Evolutionary conservation across 345 rosid genomes (phyloP), one percentile per base, ranked within the genome.

Genomic region (Psidium friedrichsthalianum): DNA sequence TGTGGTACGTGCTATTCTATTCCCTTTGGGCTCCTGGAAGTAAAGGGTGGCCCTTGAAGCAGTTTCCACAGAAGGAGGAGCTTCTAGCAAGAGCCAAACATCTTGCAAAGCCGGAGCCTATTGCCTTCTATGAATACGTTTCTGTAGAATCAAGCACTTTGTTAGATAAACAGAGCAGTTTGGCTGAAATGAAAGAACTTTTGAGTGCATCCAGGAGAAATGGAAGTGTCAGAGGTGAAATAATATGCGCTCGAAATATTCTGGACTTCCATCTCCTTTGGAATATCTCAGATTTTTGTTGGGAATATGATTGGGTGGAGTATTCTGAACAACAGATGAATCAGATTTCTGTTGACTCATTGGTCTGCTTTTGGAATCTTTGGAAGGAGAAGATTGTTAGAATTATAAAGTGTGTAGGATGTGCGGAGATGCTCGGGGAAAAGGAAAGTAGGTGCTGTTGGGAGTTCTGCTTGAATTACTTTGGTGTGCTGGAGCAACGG

Each of bases 31-130:
- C 83, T 36, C 56, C 59, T 27, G 89, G 90, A 86, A 82, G 88
- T 86, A 80, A 59, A 47, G 95, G 92, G 16, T 93, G 95, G 94
- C 94, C 93, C 16, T 86, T 91, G 55, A 89, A 90, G 88, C 88
- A 82, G 82, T 90, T 90, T 87, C 29, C 36, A 3, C 81, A 83
- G 16, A 84, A 87, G 85, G 86, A 89, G 85, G 84, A 88, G 58
- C 90, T 92, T 81, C 18, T 93, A 36, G 69, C 54, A 24, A 91
- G 87, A 82, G 94, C 94, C 25, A 87, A 88, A 84, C 86, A 85
- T 20, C 85, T 90, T 6, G 90, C 94, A 7, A 20, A 59, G 83
- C 82, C 51, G 20, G 86, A 25, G 7, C 85, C 91, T 8, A 12
- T 20, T 69, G 85, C 86, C 47, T 91, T 90, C 54, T 82, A 87